Conservation (phyloP, 1,139 yeast genomes). For the Hyphopichia burtonii region DNA sequence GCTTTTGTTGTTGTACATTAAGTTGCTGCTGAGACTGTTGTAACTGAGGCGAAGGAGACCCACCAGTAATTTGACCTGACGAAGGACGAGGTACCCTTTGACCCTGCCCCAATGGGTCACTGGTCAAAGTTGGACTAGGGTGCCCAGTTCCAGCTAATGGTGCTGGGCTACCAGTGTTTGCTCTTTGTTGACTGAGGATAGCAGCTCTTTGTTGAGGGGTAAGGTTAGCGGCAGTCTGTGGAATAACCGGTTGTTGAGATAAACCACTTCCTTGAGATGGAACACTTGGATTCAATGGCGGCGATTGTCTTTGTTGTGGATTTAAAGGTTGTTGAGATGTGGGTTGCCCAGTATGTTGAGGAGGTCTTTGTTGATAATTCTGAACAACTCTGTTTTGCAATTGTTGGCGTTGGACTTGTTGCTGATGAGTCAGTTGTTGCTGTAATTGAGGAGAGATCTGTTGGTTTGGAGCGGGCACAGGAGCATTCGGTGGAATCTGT, state of each 20-base stretch:
- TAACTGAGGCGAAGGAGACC: conserved; percentile 4
- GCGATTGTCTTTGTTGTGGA: conserved; percentile 13
- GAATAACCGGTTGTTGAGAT: not conserved
- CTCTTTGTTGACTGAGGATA: conserved; percentile 1
- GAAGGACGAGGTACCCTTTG: conserved; percentile 3
- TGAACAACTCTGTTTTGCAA: not conserved
- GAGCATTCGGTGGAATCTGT: not conserved
- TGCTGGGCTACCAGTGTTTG: not conserved
- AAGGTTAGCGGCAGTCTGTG: not conserved
- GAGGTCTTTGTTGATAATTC: not conserved
- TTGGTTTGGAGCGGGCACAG: not conserved
- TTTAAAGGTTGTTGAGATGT: conserved; percentile 7
- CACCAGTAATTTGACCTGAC: conserved; percentile 2
- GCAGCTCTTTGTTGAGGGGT: conserved; percentile 2
- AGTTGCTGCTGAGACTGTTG: conserved; percentile 1
- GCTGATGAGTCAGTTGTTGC: conserved; percentile 6
- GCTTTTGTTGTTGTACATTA: conserved; percentile 12
- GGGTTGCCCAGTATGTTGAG: not conserved
- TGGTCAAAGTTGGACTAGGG: not conserved
- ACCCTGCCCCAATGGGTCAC: not conserved
- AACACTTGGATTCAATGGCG: conserved; percentile 1
- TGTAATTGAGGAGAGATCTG: conserved; percentile 2
- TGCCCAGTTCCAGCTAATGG: not conserved
- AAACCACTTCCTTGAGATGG: not conserved
- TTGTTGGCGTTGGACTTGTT: conserved; percentile 6